Evolutionary conservation across 139 green algal genomes (phyloP).

Genomic region (Spirogloea muscicola): DNA sequence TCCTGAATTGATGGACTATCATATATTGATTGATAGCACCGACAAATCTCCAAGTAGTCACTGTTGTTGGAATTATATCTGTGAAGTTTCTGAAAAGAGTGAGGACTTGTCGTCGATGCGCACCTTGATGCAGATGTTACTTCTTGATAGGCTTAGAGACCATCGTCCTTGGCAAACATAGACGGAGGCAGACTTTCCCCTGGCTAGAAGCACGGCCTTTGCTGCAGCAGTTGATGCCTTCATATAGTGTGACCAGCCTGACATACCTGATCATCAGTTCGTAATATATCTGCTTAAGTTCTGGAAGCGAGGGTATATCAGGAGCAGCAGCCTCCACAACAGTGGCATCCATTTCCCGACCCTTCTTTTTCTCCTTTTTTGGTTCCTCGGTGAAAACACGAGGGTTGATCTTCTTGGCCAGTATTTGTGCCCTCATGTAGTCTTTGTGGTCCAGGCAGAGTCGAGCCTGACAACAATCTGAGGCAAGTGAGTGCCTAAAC

Average conservation of each 20-base stretch:
- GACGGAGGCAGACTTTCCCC: too few species aligned
- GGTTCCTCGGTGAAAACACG: constrained; percentile 68
- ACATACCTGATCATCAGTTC: constrained; percentile 71
- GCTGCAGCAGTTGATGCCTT: too few species aligned
- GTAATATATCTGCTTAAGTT: constrained; percentile 95
- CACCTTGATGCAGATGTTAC: too few species aligned
- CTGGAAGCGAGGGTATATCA: constrained; percentile 76
- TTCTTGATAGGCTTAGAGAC: too few species aligned
- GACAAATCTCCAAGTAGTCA: constrained; percentile 91
- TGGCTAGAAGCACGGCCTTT: too few species aligned
- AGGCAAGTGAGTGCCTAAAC: constrained; percentile 2
- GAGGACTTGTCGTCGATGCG: too few species aligned
- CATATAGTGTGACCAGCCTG: constrained; percentile 3
- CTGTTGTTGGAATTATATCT: constrained; percentile 76
- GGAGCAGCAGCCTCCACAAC: constrained; percentile 80
- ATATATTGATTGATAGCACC: constrained; percentile 68
- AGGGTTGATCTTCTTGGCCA: constrained; percentile 87
- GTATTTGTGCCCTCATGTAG: constrained; percentile 82
- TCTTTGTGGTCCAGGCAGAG: constrained; percentile 93
- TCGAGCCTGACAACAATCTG: constrained; percentile 36
- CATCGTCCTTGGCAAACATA: too few species aligned
- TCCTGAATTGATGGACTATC: constrained; percentile 49
- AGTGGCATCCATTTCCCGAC: constrained; percentile 71
- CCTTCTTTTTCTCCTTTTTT: constrained; percentile 37
- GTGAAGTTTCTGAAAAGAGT: too few species aligned